A percentile compares a stretch with the other conserved stretches of the same genome.
Evolutionary conservation across 306 rosid genomes (phyloP).

Genomic region (Acmispon strigosus): DNA sequence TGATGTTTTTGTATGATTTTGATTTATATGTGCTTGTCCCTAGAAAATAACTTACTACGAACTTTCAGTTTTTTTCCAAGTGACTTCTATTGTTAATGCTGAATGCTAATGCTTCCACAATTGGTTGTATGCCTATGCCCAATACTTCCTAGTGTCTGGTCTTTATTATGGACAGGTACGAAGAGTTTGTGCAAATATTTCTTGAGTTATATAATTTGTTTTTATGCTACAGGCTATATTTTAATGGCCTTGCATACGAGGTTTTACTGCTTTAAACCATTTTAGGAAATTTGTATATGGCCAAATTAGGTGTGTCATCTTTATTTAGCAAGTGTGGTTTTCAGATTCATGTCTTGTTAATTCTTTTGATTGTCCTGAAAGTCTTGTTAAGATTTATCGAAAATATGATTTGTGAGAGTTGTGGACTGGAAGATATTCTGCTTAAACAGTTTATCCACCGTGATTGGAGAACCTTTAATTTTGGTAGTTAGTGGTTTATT

Average conservation of each 20-base stretch:
- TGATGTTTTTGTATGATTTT: background rate
- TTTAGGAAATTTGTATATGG: background rate
- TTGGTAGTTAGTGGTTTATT: constrained; percentile 13
- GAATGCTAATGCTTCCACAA: constrained; percentile 2
- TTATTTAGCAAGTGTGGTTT: background rate
- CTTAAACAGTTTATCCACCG: background rate
- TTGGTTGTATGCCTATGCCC: background rate
- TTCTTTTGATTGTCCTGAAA: background rate
- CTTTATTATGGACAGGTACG: background rate
- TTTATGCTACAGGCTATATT: background rate
- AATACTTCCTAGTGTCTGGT: background rate
- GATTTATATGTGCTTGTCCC: background rate
- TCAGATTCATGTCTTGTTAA: background rate
- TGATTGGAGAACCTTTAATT: constrained; percentile 1
- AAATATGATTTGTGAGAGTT: background rate
- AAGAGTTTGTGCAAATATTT: background rate
- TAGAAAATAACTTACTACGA: background rate
- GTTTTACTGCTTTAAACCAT: background rate
- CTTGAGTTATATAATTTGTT: background rate
- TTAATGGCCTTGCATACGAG: background rate
- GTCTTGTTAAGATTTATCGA: constrained; percentile 2
- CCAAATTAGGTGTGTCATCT: background rate
- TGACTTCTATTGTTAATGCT: background rate
- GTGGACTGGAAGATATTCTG: background rate
- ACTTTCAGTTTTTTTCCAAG: background rate